These are phyloP conservation scores for Phoma herbarum DNA, from an alignment of 2,329 filamentous ascomycete species.

Conservation along the genomic window DNA sequence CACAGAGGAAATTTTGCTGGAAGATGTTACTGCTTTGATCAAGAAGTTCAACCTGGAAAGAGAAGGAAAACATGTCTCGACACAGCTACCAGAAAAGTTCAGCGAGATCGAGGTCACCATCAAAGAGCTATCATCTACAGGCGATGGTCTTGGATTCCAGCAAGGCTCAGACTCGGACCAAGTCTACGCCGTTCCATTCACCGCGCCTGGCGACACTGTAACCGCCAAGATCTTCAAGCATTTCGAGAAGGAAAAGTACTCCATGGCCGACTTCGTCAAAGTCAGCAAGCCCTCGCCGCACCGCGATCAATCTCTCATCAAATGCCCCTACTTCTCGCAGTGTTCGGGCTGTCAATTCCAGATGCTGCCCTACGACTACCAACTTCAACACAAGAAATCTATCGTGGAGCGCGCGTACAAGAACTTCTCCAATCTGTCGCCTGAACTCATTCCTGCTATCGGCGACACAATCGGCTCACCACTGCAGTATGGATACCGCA, in stretches of 20 bases:
- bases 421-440: constrained; percentile 86
- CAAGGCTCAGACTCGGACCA: constrained; percentile 67
- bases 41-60: constrained; percentile 44
- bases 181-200: constrained; percentile 89
- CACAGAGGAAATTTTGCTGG: constrained; percentile 59
- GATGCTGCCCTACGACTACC: constrained; percentile 89
- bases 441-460: constrained; percentile 77
- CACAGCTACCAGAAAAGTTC: constrained; percentile 68
- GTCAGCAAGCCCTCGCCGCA: constrained; percentile 76
- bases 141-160: constrained; percentile 85
- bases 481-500: constrained; percentile 90
- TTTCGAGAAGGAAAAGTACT: constrained; percentile 70
- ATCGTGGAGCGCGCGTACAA: constrained; percentile 91
- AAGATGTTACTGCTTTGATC: constrained; percentile 56
- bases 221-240: constrained; percentile 82
- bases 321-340: constrained; percentile 84
- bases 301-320: constrained; percentile 78
- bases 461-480: constrained; percentile 89
- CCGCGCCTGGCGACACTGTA: constrained; percentile 82
- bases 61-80: constrained; percentile 20
- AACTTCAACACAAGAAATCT: constrained; percentile 82
- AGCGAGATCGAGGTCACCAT: constrained; percentile 86
- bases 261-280: constrained; percentile 81
- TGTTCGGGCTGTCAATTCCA: constrained; percentile 96
- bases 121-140: constrained; percentile 83